Evolutionary conservation across 805 yeast genomes (phyloP), one percentile per base, ranked within the genome.

Genomic region (Candida vaughaniae): DNA sequence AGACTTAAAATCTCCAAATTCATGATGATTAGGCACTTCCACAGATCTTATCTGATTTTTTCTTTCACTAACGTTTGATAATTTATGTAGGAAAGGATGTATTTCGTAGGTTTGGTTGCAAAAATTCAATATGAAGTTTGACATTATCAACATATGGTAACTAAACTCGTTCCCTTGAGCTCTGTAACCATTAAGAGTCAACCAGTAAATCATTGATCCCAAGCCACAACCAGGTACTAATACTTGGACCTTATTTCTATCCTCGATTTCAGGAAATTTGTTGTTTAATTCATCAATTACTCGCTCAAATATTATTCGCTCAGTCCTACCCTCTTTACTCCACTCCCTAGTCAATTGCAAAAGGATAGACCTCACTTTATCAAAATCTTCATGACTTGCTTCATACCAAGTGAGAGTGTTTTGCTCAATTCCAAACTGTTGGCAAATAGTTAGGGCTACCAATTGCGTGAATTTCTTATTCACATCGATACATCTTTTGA

Each of bases 161-260:
- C 82, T 72, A 47, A 77, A 70, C 47, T 81, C 87, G 50, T 80
- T 81, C 0, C 87, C 87, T 47, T 80, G 83, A n/a, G 77, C 69
- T 62, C 69, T 58, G 49, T 77, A 80, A 3, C 86, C 86, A 36
- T 64, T 45, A 35, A 46, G 56, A 2, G 77, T 80, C 39, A 78
- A 58, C 35, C 80, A 85, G 33, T 71, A 58, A 22, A 78, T 79
- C 35, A 79, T 51, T 34, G 86, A 54, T 0, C 84, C 86, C 22
- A 80, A 58, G 0, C 86, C 86, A 37, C 81, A 73, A 1, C 87
- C 87, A 0, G 86, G 85, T 3, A 77, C 74, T 11, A 81, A 55
- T 0, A 80, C 62, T 25, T 71, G 65, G 9, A 70, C 42, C 10
- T 65, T 33, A 14, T 58, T 69, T 19, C 83, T 53, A 0, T 39